Conservation (phyloP, 495 filamentous ascomycete genomes). For the Xylaria nigripes region DNA sequence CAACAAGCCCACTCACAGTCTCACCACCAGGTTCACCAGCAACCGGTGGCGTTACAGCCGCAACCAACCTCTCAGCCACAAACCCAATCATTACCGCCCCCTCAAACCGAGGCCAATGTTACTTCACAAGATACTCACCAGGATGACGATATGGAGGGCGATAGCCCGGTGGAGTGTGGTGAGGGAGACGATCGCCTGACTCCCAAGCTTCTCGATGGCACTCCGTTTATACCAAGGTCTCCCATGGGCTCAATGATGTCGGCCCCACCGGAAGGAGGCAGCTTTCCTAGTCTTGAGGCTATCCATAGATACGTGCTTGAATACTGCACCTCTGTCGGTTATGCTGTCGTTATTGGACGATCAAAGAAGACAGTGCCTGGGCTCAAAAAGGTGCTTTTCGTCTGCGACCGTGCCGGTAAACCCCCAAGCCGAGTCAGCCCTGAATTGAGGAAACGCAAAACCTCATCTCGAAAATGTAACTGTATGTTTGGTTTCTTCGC, state of each 20-base stretch:
- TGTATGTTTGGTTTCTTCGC: constrained; percentile 53
- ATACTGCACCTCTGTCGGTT: constrained; percentile 49
- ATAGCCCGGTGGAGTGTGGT: constrained; percentile 29
- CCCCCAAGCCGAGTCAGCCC: constrained; percentile 45
- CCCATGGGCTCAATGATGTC: constrained; percentile 45
- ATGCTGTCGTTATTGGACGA: constrained; percentile 50
- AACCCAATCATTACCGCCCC: constrained; percentile 20
- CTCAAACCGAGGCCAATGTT: constrained; percentile 29
- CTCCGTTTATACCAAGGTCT: constrained; percentile 35
- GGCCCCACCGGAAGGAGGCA: constrained; percentile 46
- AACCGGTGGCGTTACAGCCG: constrained; percentile 20
- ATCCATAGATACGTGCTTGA: constrained; percentile 44
- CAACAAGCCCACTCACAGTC: constrained; percentile 33
- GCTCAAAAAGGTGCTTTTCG: constrained; percentile 51
- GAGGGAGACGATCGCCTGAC: constrained; percentile 34
- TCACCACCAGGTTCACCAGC: constrained; percentile 36
- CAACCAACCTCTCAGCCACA: constrained; percentile 24
- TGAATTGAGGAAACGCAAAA: constrained; percentile 47
- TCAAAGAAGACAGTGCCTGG: constrained; percentile 51
- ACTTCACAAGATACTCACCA: constrained; percentile 28
- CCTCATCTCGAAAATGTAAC: constrained; percentile 49
- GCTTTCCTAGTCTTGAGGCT: constrained; percentile 46
- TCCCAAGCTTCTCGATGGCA: constrained; percentile 35
- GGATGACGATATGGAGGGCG: constrained; percentile 38
- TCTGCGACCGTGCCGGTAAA: constrained; percentile 49